These are phyloP conservation scores for Wickerhamomyces tratensis DNA, from an alignment of 805 yeast genomes.

Conservation along the genomic window DNA sequence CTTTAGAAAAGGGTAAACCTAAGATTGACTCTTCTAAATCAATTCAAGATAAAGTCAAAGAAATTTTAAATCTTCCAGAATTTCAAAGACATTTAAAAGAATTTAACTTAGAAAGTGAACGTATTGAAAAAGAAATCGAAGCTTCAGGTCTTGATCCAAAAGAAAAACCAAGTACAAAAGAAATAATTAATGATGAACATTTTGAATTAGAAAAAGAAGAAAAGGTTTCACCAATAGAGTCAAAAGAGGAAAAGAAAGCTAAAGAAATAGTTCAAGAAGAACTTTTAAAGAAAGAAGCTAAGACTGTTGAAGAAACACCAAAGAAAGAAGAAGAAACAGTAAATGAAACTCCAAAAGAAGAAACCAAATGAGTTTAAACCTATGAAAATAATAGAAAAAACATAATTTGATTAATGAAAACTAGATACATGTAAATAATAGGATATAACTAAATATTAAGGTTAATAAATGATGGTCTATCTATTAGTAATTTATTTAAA, in stretches of 20 bases:
- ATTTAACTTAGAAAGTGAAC: background rate
- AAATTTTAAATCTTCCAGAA: constrained; percentile 60
- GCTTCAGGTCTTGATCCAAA: background rate
- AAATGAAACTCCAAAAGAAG: too few relatives aligned
- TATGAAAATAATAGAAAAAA: too few relatives aligned
- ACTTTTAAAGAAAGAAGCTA: background rate
- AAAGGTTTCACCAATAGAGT: constrained; percentile 1
- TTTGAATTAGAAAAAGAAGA: constrained; percentile 4
- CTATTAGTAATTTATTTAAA: too few relatives aligned
- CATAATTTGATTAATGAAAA: too few relatives aligned
- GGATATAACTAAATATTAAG: too few relatives aligned
- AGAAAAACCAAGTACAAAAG: background rate
- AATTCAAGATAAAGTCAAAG: constrained; percentile 47
- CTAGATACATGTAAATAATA: too few relatives aligned
- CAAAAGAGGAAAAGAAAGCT: background rate
- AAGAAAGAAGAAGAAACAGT: too few relatives aligned
- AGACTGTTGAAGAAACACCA: background rate
- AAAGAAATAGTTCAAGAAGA: background rate
- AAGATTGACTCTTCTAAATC: constrained; percentile 12
- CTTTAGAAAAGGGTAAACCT: background rate
- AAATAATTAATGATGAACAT: background rate
- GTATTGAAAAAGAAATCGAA: background rate
- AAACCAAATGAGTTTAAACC: too few relatives aligned
- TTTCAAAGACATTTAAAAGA: constrained; percentile 41
- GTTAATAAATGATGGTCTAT: too few relatives aligned